These are phyloP conservation scores for Leptographium flavum DNA, from an alignment of 2,329 filamentous ascomycete genomes.

Conservation along the genomic window DNA sequence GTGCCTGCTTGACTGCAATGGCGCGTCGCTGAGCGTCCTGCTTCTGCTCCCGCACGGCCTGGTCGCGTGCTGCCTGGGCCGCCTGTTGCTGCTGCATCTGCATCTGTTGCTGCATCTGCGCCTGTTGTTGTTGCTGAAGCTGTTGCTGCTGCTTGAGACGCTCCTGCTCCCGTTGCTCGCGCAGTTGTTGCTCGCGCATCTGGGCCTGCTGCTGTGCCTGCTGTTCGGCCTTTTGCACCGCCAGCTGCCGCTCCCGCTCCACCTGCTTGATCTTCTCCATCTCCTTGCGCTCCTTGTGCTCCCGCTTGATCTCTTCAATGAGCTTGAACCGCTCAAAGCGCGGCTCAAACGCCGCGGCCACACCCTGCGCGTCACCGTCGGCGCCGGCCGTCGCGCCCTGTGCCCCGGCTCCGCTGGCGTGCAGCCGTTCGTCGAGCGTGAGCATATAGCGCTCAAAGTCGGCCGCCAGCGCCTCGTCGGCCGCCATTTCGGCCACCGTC, in stretches of 20 bases:
- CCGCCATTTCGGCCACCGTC: constrained; percentile 86
- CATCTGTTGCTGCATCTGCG: constrained; percentile 2
- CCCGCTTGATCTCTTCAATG: constrained; percentile 67
- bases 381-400: constrained; percentile 43
- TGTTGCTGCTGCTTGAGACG: constrained; percentile 15
- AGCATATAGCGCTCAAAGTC: constrained; percentile 89
- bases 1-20: constrained; percentile 14
- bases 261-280: constrained; percentile 58
- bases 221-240: constrained; percentile 32
- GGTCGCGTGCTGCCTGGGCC: constrained; percentile 21
- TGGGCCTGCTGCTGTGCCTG: constrained; percentile 14
- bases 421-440: constrained; percentile 70
- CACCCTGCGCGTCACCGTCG: constrained; percentile 61
- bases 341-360: constrained; percentile 62
- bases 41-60: constrained; percentile 25
- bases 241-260: constrained; percentile 41
- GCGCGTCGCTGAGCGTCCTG: constrained; percentile 13
- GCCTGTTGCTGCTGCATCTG: constrained; percentile 17
- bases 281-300: constrained; percentile 63
- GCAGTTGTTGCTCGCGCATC: constrained; percentile 12
- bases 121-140: constrained; percentile 18
- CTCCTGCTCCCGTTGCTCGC: constrained; percentile 9
- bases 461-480: constrained; percentile 82
- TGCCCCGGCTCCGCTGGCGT: constrained; percentile 41
- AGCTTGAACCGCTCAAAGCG: constrained; percentile 87